phyloP scores from a whole-genome alignment of 1,284 basidiomycete genomes.

The Ustilago xerochloae region DNA sequence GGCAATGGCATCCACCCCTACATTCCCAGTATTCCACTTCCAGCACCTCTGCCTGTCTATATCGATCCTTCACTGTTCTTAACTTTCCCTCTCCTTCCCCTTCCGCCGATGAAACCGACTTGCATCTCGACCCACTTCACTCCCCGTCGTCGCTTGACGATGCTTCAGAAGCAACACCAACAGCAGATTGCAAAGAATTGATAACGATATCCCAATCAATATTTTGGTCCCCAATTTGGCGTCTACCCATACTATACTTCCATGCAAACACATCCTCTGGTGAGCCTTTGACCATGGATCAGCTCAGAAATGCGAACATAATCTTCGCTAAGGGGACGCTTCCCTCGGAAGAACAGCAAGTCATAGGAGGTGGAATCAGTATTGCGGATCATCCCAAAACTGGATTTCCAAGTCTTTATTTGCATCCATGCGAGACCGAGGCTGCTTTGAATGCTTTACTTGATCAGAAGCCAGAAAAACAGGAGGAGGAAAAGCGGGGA shows the following conservation, averaged over 20 bases:
- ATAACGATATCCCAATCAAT: conserved; percentile 22
- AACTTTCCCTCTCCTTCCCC: not conserved
- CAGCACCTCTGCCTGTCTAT: conserved; percentile 10
- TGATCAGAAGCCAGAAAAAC: too few species aligned
- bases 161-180: not conserved
- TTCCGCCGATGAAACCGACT: not conserved
- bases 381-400: conserved; percentile 30
- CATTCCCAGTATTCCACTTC: not conserved
- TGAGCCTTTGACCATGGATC: not conserved
- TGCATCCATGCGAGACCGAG: conserved; percentile 42
- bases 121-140: not conserved
- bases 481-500: not conserved
- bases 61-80: conserved; percentile 7
- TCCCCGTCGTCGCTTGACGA: too few species aligned
- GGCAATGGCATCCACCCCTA: conserved; percentile 6
- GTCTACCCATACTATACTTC: conserved; percentile 30
- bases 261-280: conserved; percentile 7
- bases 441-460: not conserved
- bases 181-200: not conserved
- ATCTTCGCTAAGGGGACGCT: not conserved
- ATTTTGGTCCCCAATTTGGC: conserved; percentile 16
- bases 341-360: not conserved
- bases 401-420: conserved; percentile 8
- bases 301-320: not conserved
- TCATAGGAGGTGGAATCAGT: conserved; percentile 9